Percentiles rank a stretch among this genome's conserved stretches.
Evolutionary conservation across 371 early-diverging fungal genomes (phyloP).

Genomic region (Apophysomyces ossiformis): DNA sequence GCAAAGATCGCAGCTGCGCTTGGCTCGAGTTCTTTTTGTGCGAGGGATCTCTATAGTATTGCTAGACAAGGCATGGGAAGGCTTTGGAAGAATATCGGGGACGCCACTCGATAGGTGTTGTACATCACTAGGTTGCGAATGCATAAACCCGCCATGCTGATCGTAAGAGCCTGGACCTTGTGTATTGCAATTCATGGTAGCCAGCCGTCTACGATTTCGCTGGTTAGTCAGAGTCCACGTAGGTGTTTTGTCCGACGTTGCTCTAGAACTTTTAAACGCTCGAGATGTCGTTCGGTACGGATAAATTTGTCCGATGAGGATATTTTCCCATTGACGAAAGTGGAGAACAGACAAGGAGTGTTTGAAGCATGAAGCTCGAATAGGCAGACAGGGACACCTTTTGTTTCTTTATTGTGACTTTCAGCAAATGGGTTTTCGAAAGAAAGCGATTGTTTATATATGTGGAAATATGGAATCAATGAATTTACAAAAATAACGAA

Average conservation of each 20-base stretch:
- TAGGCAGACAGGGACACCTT: too few relatives aligned
- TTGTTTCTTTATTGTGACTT: too few relatives aligned
- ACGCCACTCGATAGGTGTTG: not conserved
- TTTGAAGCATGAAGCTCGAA: too few relatives aligned
- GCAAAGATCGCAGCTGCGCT: slow-evolving; percentile 27
- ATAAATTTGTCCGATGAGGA: too few relatives aligned
- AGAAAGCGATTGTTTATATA: not conserved
- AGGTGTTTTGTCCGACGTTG: too few relatives aligned
- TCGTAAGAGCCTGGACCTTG: not conserved
- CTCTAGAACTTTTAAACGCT: too few relatives aligned
- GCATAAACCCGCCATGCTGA: not conserved
- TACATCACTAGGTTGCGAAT: not conserved
- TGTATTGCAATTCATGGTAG: not conserved
- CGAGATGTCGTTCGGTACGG: too few relatives aligned
- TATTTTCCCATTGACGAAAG: too few relatives aligned
- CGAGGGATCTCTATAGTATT: slow-evolving; percentile 14
- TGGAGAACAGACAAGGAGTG: too few relatives aligned
- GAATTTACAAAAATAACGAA: not conserved
- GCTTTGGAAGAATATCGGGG: slow-evolving; percentile 12
- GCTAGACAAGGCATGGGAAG: not conserved
- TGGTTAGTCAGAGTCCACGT: too few relatives aligned
- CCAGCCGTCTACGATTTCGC: too few relatives aligned
- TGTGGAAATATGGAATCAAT: not conserved
- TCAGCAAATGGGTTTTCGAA: not conserved
- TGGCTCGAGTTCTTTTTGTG: slow-evolving; percentile 25